Evolutionary conservation across 495 filamentous ascomycete genomes (phyloP).

Genomic region (Achaetomiella virescens): DNA sequence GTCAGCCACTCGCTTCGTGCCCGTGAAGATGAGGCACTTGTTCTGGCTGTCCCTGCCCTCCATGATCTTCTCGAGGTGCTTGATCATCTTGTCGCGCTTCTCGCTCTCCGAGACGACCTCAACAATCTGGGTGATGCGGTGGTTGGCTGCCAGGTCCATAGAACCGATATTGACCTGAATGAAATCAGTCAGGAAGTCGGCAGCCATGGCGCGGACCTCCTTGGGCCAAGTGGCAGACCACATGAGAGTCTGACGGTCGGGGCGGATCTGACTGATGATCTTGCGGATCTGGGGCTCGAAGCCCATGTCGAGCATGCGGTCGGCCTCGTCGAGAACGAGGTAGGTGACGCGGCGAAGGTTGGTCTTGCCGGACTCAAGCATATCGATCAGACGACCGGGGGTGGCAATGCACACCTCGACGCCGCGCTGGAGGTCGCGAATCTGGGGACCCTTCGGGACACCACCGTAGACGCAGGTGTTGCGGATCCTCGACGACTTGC

Average conservation of each 20-base stretch:
- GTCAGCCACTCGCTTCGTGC: slow-evolving; percentile 96
- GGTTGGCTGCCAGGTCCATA: slow-evolving; percentile 92
- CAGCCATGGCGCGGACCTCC: slow-evolving; percentile 92
- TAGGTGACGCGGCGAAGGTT: slow-evolving; percentile 97
- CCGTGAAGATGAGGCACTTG: slow-evolving; percentile 94
- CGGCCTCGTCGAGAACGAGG: slow-evolving; percentile 82
- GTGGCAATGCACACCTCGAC: slow-evolving; percentile 94
- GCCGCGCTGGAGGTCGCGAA: slow-evolving; percentile 82
- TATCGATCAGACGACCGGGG: slow-evolving; percentile 94
- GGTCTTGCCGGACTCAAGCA: slow-evolving; percentile 95
- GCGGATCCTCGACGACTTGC: slow-evolving; percentile 93
- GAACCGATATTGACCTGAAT: slow-evolving; percentile 99
- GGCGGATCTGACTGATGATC: slow-evolving; percentile 95
- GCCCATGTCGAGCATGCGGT: slow-evolving; percentile 90
- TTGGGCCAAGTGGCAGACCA: slow-evolving; percentile 99
- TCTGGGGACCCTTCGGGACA: slow-evolving; percentile 94
- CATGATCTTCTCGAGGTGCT: slow-evolving; percentile 98
- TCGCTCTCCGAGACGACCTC: slow-evolving; percentile 94
- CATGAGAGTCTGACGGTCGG: slow-evolving; percentile 99
- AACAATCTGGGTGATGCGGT: slow-evolving; percentile 95
- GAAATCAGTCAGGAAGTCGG: slow-evolving; percentile 91
- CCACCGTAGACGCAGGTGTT: slow-evolving; percentile 99
- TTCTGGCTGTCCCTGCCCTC: slow-evolving; percentile 69
- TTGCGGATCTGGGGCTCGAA: slow-evolving; percentile 89
- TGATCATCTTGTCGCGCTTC: slow-evolving; percentile 95